phyloP scores from a whole-genome alignment of 495 filamentous ascomycete genomes.

The Xylaria acuta region DNA sequence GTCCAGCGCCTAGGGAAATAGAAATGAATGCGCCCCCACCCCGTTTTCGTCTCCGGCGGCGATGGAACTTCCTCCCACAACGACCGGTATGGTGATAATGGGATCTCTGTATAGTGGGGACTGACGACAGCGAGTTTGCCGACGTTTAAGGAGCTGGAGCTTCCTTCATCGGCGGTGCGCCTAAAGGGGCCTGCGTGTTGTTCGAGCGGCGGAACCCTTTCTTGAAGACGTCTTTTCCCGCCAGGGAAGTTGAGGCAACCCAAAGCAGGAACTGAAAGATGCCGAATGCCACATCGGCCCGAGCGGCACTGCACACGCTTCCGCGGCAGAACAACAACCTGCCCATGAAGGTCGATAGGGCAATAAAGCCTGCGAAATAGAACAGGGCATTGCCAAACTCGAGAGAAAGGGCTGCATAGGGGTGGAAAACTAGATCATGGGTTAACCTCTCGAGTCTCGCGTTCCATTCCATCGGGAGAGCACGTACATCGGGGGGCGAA shows the following conservation, averaged over 20 bases:
- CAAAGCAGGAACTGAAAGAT: slow-evolving; percentile 53
- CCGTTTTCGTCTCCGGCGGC: slow-evolving; percentile 18
- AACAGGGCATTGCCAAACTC: slow-evolving; percentile 75
- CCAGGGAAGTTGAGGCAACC: slow-evolving; percentile 44
- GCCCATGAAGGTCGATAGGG: slow-evolving; percentile 68
- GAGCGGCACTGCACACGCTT: slow-evolving; percentile 54
- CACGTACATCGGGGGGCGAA: slow-evolving; percentile 52
- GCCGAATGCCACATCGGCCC: slow-evolving; percentile 54
- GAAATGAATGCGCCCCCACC: slow-evolving; percentile 32
- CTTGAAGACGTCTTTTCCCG: slow-evolving; percentile 47
- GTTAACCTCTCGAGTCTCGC: neutral
- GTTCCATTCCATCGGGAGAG: neutral
- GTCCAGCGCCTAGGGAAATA: slow-evolving; percentile 29
- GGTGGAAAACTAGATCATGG: slow-evolving; percentile 55
- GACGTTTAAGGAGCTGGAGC: slow-evolving; percentile 34
- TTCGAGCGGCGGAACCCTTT: slow-evolving; percentile 33
- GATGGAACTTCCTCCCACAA: slow-evolving; percentile 26
- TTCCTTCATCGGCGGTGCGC: slow-evolving; percentile 40
- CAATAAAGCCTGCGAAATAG: slow-evolving; percentile 83
- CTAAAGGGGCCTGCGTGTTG: slow-evolving; percentile 34
- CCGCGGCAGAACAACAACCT: slow-evolving; percentile 60
- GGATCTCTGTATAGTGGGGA: slow-evolving; percentile 36
- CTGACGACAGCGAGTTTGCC: slow-evolving; percentile 24
- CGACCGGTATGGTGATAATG: slow-evolving; percentile 36
- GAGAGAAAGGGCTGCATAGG: slow-evolving; percentile 63